A percentile compares a stretch with the other conserved stretches of the same genome.
These are phyloP conservation scores for Crithidia fasciculata DNA, from an alignment of 208 protist genomes.

Conservation along the genomic window DNA sequence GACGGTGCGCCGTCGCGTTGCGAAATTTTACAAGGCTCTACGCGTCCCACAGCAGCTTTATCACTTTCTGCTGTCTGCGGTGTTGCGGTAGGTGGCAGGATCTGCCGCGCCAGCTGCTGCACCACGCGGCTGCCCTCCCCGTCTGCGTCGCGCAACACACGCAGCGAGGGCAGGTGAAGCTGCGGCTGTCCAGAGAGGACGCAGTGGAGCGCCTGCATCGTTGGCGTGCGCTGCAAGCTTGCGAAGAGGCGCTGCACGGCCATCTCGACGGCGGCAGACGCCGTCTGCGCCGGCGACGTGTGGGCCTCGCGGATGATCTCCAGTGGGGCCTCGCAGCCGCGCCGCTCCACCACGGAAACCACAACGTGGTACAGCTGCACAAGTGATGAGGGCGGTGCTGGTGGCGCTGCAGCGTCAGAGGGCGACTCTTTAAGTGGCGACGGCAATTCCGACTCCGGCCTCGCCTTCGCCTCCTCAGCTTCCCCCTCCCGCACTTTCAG, in stretches of 20 bases:
- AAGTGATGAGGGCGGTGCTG: too few species aligned
- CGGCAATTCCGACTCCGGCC: neutral
- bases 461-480: neutral
- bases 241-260: constrained; percentile 21
- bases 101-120: neutral
- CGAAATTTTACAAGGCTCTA: too few species aligned
- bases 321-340: neutral
- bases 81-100: neutral
- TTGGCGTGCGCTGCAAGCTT: constrained; percentile 25
- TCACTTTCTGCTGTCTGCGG: too few species aligned
- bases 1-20: too few species aligned
- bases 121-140: constrained; percentile 1
- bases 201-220: constrained; percentile 25
- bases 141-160: constrained; percentile 14
- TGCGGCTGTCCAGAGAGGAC: constrained; percentile 23
- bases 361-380: neutral
- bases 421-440: neutral
- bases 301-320: neutral
- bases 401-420: neutral
- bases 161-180: constrained; percentile 28
- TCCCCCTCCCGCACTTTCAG: constrained; percentile 4
- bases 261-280: constrained; percentile 7
- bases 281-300: constrained; percentile 12
- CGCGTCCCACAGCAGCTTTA: too few species aligned
- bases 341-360: neutral